Percentiles rank a stretch among this genome's conserved stretches.
phyloP scores from a whole-genome alignment of 129 eudicot species.

The Silybum marianum region DNA sequence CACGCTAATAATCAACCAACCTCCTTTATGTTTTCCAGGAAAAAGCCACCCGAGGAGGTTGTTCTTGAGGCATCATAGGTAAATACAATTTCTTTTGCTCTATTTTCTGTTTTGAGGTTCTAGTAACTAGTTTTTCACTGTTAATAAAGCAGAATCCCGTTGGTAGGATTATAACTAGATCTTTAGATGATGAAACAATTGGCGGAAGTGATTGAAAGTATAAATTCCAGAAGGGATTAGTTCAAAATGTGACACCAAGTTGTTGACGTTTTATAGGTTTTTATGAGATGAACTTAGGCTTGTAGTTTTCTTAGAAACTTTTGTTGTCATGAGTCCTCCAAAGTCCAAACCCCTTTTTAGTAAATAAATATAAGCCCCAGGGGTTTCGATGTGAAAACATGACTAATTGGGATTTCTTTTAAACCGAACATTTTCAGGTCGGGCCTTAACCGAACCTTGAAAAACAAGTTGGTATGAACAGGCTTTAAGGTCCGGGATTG shows the following conservation, averaged over 20 bases:
- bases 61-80: constrained; percentile 11
- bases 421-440: neutral
- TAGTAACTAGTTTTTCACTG: neutral
- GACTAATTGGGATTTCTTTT: neutral
- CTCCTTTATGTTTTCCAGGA: constrained; percentile 17
- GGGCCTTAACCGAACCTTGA: neutral
- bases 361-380: neutral
- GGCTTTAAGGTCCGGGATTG: no score
- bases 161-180: neutral
- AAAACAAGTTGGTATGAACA: no score
- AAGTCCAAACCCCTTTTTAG: neutral
- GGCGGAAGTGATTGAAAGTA: neutral
- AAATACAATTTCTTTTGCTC: constrained; percentile 9
- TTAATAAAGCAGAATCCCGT: neutral
- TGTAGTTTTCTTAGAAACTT: neutral
- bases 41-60: constrained; percentile 10
- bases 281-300: neutral
- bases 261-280: neutral
- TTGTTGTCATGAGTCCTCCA: neutral
- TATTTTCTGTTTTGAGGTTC: neutral
- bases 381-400: neutral
- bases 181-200: neutral
- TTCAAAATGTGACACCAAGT: neutral
- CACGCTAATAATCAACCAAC: neutral
- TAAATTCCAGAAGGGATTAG: neutral